Evolutionary conservation across 2,329 filamentous ascomycete genomes (phyloP).

Genomic region (Xylogone sp.): DNA sequence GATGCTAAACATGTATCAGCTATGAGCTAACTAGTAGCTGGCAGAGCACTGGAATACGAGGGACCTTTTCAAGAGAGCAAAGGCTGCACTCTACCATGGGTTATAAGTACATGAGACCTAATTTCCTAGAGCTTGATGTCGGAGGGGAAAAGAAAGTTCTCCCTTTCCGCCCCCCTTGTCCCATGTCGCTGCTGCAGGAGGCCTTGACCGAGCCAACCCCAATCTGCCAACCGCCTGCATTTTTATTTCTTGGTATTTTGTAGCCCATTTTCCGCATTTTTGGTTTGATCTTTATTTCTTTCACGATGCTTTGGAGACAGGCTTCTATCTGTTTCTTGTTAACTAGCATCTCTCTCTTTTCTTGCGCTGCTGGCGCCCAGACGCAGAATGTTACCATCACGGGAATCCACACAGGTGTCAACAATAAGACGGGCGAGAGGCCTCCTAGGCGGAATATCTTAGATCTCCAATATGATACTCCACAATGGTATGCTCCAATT

Average conservation of each 20-base stretch:
- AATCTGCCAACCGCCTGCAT: not conserved
- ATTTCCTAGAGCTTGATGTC: not conserved
- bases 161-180: not conserved
- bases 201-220: not conserved
- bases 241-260: not conserved
- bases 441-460: constrained; percentile 19
- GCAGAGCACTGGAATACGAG: too few species aligned
- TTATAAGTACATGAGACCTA: not conserved
- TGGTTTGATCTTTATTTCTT: not conserved
- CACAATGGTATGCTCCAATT: constrained; percentile 10
- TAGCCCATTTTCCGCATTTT: not conserved
- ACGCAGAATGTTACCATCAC: constrained; percentile 9
- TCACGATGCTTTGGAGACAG: not conserved
- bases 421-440: constrained; percentile 11
- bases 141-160: not conserved
- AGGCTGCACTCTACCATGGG: too few species aligned
- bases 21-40: too few species aligned
- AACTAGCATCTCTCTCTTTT: not conserved
- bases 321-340: not conserved
- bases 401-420: constrained; percentile 17
- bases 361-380: not conserved
- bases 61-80: too few species aligned
- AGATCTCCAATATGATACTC: constrained; percentile 16
- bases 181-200: not conserved
- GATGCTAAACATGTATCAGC: too few species aligned